Conservation (phyloP, 2,329 filamentous ascomycete species). For the Colletotrichum orchidophilum region DNA sequence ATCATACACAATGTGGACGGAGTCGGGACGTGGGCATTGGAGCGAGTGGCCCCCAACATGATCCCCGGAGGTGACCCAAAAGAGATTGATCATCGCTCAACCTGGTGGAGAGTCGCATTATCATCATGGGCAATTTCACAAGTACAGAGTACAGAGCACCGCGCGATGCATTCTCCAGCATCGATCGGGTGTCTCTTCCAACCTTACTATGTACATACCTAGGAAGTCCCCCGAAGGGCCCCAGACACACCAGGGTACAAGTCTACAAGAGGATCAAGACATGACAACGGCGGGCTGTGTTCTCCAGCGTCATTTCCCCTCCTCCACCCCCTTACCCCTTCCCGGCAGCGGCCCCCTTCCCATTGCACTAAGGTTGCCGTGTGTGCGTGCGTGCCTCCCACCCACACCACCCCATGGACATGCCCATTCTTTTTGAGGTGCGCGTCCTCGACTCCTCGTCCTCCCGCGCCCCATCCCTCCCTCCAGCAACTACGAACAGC, state of each 20-base stretch:
- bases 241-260: background rate
- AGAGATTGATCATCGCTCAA: constrained; percentile 17
- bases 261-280: constrained; percentile 1
- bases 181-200: background rate
- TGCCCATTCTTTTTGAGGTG: too few species aligned
- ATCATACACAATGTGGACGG: background rate
- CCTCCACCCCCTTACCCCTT: constrained; percentile 21
- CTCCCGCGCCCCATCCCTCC: background rate
- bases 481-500: background rate
- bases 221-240: too few species aligned
- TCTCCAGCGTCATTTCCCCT: constrained; percentile 32
- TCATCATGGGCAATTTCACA: constrained; percentile 2
- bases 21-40: background rate
- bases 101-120: background rate
- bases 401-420: too few species aligned
- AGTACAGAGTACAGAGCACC: too few species aligned
- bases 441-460: too few species aligned
- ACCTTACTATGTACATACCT: too few species aligned
- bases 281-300: constrained; percentile 17
- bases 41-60: background rate
- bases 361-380: background rate
- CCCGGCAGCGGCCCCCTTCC: background rate
- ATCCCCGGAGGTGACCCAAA: constrained; percentile 15
- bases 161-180: background rate
- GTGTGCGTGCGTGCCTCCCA: background rate